Conservation (phyloP, 371 early-diverging fungal species). For the Parasitella parasitica region DNA sequence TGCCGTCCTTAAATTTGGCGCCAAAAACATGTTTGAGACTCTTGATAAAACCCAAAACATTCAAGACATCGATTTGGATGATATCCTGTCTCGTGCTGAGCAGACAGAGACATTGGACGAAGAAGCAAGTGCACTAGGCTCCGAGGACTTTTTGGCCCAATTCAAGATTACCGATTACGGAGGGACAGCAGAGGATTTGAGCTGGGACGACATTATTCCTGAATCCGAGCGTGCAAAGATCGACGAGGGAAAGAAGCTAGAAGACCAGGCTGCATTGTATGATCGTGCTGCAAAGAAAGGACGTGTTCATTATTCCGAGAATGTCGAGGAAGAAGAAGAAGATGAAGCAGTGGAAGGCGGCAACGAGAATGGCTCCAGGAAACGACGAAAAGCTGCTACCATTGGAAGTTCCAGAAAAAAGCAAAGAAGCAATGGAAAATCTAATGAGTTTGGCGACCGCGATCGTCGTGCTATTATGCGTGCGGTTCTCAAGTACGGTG, state of each 20-base stretch:
- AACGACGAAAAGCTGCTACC: constrained; percentile 8
- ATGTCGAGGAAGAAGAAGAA: constrained; percentile 24
- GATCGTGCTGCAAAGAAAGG: constrained; percentile 55
- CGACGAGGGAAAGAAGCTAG: constrained; percentile 58
- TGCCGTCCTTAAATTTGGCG: constrained; percentile 96
- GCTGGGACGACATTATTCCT: constrained; percentile 97
- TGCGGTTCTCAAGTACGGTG: constrained; percentile 81
- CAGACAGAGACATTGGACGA: constrained; percentile 77
- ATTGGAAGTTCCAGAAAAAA: constrained; percentile 6
- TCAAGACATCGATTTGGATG: constrained; percentile 93
- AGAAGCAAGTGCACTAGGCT: constrained; percentile 63
- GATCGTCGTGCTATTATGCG: constrained; percentile 81
- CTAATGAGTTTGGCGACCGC: constrained; percentile 65
- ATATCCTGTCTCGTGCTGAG: constrained; percentile 93
- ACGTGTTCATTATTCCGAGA: constrained; percentile 38
- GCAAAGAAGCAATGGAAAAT: constrained; percentile 21
- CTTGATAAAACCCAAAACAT: constrained; percentile 72
- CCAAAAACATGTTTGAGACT: constrained; percentile 92
- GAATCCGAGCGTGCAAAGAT: constrained; percentile 71
- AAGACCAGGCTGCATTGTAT: constrained; percentile 48
- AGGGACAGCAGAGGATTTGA: constrained; percentile 70
- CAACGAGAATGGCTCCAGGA: constrained; percentile 9
- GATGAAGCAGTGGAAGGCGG: constrained; percentile 29
- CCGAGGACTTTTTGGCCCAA: constrained; percentile 91
- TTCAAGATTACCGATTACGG: constrained; percentile 93